phyloP scores from a whole-genome alignment of 768 basidiomycete species.

The Hortiboletus flavorubellus region DNA sequence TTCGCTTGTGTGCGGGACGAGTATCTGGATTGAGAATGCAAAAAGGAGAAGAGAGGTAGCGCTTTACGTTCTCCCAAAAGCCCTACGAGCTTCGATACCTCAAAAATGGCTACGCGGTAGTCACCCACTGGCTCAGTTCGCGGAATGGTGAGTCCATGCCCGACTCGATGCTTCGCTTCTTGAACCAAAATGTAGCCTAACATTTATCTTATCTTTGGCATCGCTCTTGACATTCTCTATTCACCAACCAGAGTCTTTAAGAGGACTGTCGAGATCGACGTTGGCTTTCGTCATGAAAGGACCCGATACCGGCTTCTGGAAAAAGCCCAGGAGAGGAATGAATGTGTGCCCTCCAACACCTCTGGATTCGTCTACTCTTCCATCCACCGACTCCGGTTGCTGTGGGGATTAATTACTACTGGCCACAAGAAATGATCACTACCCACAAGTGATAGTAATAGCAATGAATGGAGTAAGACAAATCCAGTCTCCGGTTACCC shows the following conservation, averaged over 20 bases:
- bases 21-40: conserved; percentile 77
- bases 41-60: conserved; percentile 74
- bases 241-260: conserved; percentile 60
- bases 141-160: conserved; percentile 49
- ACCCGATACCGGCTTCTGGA: conserved; percentile 53
- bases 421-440: not conserved
- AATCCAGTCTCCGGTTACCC: conserved; percentile 39
- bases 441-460: not conserved
- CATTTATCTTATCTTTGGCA: conserved; percentile 62
- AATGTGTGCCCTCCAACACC: conserved; percentile 11
- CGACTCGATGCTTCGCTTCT: conserved; percentile 1
- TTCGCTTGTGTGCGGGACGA: conserved; percentile 66
- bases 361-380: not conserved
- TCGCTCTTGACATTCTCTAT: conserved; percentile 60
- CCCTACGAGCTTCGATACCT: conserved; percentile 62
- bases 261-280: conserved; percentile 74
- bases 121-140: conserved; percentile 36
- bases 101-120: conserved; percentile 48
- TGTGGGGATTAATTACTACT: conserved; percentile 1
- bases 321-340: conserved; percentile 27
- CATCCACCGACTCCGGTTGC: not conserved
- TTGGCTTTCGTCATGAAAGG: conserved; percentile 64
- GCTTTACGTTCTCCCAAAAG: conserved; percentile 72
- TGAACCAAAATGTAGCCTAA: conserved; percentile 39
- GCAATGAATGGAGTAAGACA: not conserved